Base-by-base conservation (phyloP, 352 stramenopile species). In the Pythium aphanidermatum region DNA sequence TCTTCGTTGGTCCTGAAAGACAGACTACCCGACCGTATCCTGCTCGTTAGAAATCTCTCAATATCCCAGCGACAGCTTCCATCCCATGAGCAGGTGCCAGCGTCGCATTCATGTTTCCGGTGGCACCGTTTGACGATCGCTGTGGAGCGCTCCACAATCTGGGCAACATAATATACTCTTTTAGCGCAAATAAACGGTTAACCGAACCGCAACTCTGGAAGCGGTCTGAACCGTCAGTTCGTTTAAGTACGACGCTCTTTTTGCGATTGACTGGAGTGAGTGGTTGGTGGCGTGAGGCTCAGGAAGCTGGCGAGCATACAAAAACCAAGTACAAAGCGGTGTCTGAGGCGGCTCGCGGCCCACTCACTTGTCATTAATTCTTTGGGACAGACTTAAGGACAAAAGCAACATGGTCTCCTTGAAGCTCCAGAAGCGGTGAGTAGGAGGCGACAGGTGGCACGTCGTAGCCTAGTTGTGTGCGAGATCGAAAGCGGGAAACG, bases 361-460 rank as follows among this genome's bases (percentile, higher is more conserved):
- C 27, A 29, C 6, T 12, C 12, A 16, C 30, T 16, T 21, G 23
- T 48, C 61, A 70, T 74, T 82, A 76, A 50, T 76, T 88, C 76
- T 85, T 88, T 89, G 77, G 77, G 77, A 86, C 74, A 84, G 82
- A 71, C 77, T 76, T 66, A 62, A 78, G 68, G 60, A 81, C 71
- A 73, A 62, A 65, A 43, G 60, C 81, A 83, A 64, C 81, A 85
- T 93, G 81, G 81, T 93, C 70, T 93, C 81, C 34, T 66, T 93
- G 58, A 93, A 91, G 75, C 77, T 93, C 47, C 81, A 93, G 71
- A 93, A 93, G 75, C 79, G 81, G 77, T 92, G 67, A 68, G 79
- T 85, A 23, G 6, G 39, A 5, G 29, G 30, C 30, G 25, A 29
- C 39, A 39, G 16, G 12, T 50, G 8, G 8, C 20, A 31, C 3